A percentile compares a stretch with the other conserved stretches of the same genome.
phyloP scores from a whole-genome alignment of 2,329 filamentous ascomycete species.

The Penicillium sp. region DNA sequence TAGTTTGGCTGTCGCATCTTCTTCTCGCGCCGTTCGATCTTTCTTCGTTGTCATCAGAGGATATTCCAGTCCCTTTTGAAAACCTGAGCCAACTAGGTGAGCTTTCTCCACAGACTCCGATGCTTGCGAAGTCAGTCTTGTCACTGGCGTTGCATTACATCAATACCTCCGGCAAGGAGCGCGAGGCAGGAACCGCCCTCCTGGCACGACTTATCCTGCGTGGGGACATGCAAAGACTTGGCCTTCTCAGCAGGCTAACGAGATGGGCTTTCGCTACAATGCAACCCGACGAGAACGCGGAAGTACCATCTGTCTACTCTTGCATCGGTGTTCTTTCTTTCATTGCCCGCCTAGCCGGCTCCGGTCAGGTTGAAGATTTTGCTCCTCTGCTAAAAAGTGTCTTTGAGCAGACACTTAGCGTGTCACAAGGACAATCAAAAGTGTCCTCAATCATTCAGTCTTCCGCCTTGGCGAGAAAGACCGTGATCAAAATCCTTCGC shows the following conservation, averaged over 20 bases:
- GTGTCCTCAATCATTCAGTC: constrained; percentile 58
- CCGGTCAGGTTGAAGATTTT: constrained; percentile 72
- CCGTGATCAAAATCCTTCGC: constrained; percentile 79
- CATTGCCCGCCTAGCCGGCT: constrained; percentile 69
- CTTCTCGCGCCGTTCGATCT: constrained; percentile 87
- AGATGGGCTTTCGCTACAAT: constrained; percentile 68
- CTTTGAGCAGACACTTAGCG: constrained; percentile 62
- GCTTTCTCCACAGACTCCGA: constrained; percentile 63
- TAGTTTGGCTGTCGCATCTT: constrained; percentile 84
- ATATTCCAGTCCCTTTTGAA: constrained; percentile 36
- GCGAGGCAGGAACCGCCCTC: constrained; percentile 79
- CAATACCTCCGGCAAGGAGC: constrained; percentile 75
- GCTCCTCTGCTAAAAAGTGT: constrained; percentile 63
- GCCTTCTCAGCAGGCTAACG: constrained; percentile 66
- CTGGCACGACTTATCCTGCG: constrained; percentile 79
- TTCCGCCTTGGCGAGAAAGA: constrained; percentile 77
- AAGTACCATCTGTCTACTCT: constrained; percentile 61
- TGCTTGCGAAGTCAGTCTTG: constrained; percentile 68
- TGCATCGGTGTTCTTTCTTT: constrained; percentile 79
- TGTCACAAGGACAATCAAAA: constrained; percentile 54
- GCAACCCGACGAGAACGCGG: constrained; percentile 42
- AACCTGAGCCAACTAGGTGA: constrained; percentile 29
- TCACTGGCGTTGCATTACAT: constrained; percentile 71
- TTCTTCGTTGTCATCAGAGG: constrained; percentile 68
- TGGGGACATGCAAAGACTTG: constrained; percentile 79